Evolutionary conservation across 2,329 filamentous ascomycete species (phyloP).

Genomic region (Myriosclerotinia scirpicola): DNA sequence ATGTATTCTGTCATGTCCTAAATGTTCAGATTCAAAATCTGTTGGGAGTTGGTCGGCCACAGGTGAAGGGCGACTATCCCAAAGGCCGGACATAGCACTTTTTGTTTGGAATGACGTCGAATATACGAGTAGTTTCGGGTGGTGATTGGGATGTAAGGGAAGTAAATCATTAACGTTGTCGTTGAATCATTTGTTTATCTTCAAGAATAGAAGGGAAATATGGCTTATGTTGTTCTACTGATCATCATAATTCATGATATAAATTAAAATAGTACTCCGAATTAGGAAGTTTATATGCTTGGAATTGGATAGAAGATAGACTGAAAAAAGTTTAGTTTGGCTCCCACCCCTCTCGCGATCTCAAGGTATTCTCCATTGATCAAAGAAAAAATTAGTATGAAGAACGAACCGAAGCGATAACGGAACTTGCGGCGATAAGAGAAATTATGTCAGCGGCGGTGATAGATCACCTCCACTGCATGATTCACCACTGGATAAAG

Average conservation of each 20-base stretch:
- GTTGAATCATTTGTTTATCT: conserved; percentile 2
- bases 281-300: neutral
- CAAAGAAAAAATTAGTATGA: conserved; percentile 6
- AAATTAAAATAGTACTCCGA: neutral
- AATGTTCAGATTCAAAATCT: conserved; percentile 26
- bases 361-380: conserved; percentile 3
- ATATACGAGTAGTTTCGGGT: conserved; percentile 3
- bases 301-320: too few species aligned
- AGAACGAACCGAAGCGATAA: neutral
- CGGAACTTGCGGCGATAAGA: conserved; percentile 22
- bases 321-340: neutral
- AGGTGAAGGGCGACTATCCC: conserved; percentile 30
- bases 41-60: conserved; percentile 31
- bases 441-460: conserved; percentile 21
- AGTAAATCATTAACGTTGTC: neutral
- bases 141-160: neutral
- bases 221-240: neutral
- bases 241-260: neutral
- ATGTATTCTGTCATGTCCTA: conserved; percentile 38
- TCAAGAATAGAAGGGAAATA: neutral
- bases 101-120: conserved; percentile 22
- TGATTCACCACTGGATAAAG: neutral
- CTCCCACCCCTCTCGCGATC: neutral
- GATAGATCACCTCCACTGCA: conserved; percentile 24
- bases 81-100: conserved; percentile 33